A percentile compares a stretch with the other conserved stretches of the same genome.
phyloP scores from a whole-genome alignment of 805 yeast species.

The Zygoascus tannicola region DNA sequence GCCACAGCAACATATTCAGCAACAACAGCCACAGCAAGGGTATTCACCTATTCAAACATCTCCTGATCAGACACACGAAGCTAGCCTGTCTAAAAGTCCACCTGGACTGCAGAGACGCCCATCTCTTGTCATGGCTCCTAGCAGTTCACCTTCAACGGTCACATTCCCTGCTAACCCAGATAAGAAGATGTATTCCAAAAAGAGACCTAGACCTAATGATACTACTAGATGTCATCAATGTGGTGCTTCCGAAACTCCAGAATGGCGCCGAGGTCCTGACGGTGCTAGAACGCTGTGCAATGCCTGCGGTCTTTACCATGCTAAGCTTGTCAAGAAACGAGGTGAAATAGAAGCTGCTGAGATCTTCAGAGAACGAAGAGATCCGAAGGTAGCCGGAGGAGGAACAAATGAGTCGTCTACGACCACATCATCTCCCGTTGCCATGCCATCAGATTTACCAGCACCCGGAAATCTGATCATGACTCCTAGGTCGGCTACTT shows the following conservation, averaged over 20 bases:
- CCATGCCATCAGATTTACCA: no score
- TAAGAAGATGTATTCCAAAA: constrained; percentile 3
- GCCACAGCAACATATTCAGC: constrained; percentile 5
- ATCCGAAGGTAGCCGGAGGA: constrained; percentile 3
- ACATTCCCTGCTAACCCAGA: background rate
- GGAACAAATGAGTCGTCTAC: background rate
- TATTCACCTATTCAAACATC: background rate
- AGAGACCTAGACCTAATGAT: constrained; percentile 14
- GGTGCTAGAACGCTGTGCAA: constrained; percentile 72
- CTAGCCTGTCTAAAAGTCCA: background rate
- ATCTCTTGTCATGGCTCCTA: background rate
- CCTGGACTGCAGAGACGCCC: background rate
- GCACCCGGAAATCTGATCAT: no score
- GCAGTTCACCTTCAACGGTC: background rate
- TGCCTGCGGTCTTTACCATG: constrained; percentile 73
- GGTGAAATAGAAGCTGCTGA: constrained; percentile 46
- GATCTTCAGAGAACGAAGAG: constrained; percentile 24
- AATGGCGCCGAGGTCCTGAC: constrained; percentile 76
- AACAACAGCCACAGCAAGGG: constrained; percentile 5
- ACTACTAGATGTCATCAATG: constrained; percentile 37
- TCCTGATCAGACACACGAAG: constrained; percentile 2
- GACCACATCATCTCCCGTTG: no score
- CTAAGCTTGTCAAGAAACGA: constrained; percentile 51
- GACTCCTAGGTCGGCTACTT: background rate
- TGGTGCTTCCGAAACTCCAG: constrained; percentile 56